Percentiles rank a stretch among this genome's conserved stretches.
Evolutionary conservation across 345 rosid genomes (phyloP).

Genomic region (Durio zibethinus): DNA sequence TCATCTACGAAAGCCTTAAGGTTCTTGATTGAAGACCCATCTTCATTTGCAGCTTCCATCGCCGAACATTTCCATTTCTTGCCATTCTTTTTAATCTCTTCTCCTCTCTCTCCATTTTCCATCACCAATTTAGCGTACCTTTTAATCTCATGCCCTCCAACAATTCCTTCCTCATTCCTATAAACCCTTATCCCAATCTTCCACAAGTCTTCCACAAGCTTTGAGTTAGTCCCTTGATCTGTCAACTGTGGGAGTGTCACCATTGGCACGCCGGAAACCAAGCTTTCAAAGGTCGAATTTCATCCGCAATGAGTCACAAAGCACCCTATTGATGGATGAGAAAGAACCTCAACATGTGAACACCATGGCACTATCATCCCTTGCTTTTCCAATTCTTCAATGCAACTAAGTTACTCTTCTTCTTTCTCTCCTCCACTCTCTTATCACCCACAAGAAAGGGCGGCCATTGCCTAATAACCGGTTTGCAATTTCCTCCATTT

Average conservation of each 20-base stretch:
- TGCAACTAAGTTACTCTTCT: conserved; percentile 25
- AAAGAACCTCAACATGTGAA: conserved; percentile 51
- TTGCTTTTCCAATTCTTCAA: conserved; percentile 32
- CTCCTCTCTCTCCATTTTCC: background rate
- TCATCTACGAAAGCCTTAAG: background rate
- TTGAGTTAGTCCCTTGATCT: background rate
- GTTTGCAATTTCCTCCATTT: conserved; percentile 38
- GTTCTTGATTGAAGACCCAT: background rate
- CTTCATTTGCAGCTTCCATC: background rate
- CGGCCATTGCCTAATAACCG: conserved; percentile 28
- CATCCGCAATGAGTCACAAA: conserved; percentile 70
- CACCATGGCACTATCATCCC: conserved; percentile 65
- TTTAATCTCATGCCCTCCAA: no score
- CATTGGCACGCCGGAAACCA: conserved; percentile 48
- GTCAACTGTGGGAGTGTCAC: conserved; percentile 3
- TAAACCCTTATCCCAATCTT: background rate
- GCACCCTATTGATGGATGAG: conserved; percentile 54
- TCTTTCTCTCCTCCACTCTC: conserved; percentile 26
- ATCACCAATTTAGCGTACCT: background rate
- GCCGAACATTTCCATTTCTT: background rate
- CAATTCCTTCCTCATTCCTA: no score
- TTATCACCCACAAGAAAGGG: conserved; percentile 51
- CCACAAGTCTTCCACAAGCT: background rate
- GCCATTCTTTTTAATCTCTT: background rate
- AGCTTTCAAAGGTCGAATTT: conserved; percentile 62